Evolutionary conservation across 306 rosid genomes (phyloP), one percentile per base, ranked within the genome.

Genomic region (Myrica gale): DNA sequence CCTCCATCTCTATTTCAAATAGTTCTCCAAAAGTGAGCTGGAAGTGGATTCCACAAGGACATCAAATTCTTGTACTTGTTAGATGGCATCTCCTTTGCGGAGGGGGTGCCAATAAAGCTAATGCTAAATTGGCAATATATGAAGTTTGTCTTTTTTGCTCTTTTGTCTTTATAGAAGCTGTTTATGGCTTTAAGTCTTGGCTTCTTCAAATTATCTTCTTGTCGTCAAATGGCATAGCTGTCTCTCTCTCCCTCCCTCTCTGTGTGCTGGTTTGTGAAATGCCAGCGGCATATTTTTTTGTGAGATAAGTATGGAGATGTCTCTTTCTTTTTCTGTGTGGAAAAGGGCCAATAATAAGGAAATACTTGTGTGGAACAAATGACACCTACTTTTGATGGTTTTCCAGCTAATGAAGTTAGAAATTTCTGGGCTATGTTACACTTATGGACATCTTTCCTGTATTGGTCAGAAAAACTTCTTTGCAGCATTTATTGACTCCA

Each of bases 111-210:
- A 32, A 32, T 32, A 32, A 32, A 32, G 37, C 37, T 32, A 32
- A 32, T 32, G 37, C 3, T 32, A 0, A 0, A 32, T 32, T 32
- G 37, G 37, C 37, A 32, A 57, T 1, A 57, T 57, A 19, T 57
- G 32, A 37, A 23, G 16, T 23, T 57, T 20, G 4, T 61, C 17
- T 37, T 32, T 13, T 61, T 61, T 61, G 10, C 68, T 26, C 20
- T 4, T 5, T 62, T 37, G 15, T 62, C 10, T 62, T 62, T 37
- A 15, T 37, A 32, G 6, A 62, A 61, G 68, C 74, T 72, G 66
- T 71, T 53, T 74, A 42, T 54, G 52, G 61, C 42, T 44, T 54
- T 44, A 19, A 68, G 69, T 53, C 37, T 54, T 72, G 23, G 26
- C 66, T 42, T 75, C 47, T 12, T 61, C 13, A 37, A 43, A 61